Evolutionary conservation across 257 asterid species (phyloP).

Genomic region (Fraxinus anomala): DNA sequence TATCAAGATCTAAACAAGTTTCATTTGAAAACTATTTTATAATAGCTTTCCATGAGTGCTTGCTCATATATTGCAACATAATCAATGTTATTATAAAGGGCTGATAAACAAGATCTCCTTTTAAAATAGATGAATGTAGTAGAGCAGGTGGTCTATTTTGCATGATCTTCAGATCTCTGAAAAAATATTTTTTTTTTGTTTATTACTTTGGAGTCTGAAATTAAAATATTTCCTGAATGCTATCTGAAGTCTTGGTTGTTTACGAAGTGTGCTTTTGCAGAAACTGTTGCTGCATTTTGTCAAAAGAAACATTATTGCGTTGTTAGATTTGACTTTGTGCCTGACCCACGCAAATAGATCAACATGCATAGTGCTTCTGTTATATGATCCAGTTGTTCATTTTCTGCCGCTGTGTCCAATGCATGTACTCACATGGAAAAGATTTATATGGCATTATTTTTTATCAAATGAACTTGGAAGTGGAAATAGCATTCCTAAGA

Average conservation of each 20-base stretch:
- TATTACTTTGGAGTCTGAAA: neutral
- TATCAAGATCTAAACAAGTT: neutral
- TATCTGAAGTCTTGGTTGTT: constrained; percentile 14
- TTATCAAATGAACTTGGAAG: neutral
- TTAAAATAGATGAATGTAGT: neutral
- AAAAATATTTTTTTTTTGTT: no score
- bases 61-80: neutral
- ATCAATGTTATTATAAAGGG: neutral
- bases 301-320: neutral
- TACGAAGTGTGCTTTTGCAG: neutral
- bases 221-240: neutral
- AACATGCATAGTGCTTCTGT: neutral
- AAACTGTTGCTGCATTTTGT: neutral
- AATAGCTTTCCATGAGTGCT: neutral
- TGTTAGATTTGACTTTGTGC: neutral
- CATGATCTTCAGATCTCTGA: neutral
- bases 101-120: neutral
- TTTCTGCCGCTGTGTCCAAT: neutral
- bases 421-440: neutral
- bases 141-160: constrained; percentile 8
- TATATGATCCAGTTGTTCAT: neutral
- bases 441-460: neutral
- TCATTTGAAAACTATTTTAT: neutral
- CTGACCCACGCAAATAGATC: neutral
- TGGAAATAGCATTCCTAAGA: neutral